A percentile compares a stretch with the other conserved stretches of the same genome.
Conservation (phyloP, 2,329 filamentous ascomycete species). For the Arthrobotrys musiformis region DNA sequence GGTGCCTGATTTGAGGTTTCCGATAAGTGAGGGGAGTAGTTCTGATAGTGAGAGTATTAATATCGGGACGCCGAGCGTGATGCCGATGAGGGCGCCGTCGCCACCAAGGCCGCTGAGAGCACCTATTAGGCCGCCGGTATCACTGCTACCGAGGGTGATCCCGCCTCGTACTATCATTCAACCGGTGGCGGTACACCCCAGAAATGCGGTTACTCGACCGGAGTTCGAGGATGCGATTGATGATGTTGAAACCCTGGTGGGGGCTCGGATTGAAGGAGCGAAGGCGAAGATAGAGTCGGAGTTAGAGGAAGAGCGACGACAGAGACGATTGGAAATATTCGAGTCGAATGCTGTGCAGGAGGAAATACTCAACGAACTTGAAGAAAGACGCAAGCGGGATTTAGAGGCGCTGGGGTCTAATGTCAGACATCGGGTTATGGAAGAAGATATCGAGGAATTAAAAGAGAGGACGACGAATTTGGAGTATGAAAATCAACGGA, state of each 20-base stretch:
- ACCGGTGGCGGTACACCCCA: conserved; percentile 1
- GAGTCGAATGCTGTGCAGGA: neutral
- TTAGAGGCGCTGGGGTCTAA: neutral
- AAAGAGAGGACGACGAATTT: conserved; percentile 23
- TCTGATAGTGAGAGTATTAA: conserved; percentile 18
- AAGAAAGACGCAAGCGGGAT: neutral
- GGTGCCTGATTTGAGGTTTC: conserved; percentile 16
- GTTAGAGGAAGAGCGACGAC: neutral
- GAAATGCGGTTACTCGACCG: conserved; percentile 11
- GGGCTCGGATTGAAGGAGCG: neutral
- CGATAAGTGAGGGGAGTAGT: neutral
- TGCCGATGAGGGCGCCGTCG: neutral
- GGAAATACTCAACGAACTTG: conserved; percentile 5
- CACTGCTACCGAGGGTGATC: neutral
- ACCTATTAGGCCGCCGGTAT: neutral
- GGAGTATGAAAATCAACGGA: conserved; percentile 20
- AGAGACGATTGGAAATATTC: neutral
- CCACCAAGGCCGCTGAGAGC: neutral
- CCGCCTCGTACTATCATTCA: neutral
- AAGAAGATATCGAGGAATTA: conserved; percentile 23
- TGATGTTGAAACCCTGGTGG: neutral
- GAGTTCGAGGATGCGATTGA: conserved; percentile 7
- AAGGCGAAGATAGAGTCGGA: neutral
- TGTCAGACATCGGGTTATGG: neutral
- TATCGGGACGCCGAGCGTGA: neutral